These are phyloP conservation scores for Crepidotus variabilis DNA, from an alignment of 768 basidiomycete species.

Conservation along the genomic window DNA sequence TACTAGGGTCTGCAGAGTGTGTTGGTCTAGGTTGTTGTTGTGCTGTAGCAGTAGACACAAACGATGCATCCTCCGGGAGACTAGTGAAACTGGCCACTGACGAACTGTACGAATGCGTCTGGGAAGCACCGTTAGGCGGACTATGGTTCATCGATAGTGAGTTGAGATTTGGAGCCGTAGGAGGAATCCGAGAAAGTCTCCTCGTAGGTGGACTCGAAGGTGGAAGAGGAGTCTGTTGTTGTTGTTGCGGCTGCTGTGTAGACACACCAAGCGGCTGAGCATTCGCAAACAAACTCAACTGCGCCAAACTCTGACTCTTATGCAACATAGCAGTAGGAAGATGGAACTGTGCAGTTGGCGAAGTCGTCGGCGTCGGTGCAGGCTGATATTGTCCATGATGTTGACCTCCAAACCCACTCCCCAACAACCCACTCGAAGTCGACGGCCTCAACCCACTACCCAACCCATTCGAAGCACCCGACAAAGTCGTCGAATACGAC, in stretches of 20 bases:
- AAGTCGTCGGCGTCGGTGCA: not conserved
- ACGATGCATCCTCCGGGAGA: not conserved
- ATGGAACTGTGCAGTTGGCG: conserved; percentile 4
- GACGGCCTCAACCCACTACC: not conserved
- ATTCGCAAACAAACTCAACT: not conserved
- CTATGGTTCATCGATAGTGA: not conserved
- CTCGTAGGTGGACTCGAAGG: not conserved
- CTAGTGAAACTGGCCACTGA: not conserved
- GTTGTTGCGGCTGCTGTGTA: not conserved
- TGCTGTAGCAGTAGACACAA: not conserved
- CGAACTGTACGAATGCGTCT: not conserved
- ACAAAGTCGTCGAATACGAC: not conserved
- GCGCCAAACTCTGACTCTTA: conserved; percentile 4
- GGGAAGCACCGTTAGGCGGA: not conserved
- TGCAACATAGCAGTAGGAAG: conserved; percentile 7
- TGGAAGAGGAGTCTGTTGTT: not conserved
- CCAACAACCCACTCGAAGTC: not conserved
- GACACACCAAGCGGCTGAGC: not conserved
- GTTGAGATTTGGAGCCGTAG: not conserved
- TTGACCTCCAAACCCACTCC: not conserved
- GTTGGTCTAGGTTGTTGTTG: not conserved
- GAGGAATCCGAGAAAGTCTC: not conserved
- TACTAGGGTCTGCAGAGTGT: not conserved
- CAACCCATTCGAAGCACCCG: not conserved
- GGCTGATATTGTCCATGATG: not conserved